Conservation (phyloP, 2,329 filamentous ascomycete genomes). For the Neofusicoccum ribis region DNA sequence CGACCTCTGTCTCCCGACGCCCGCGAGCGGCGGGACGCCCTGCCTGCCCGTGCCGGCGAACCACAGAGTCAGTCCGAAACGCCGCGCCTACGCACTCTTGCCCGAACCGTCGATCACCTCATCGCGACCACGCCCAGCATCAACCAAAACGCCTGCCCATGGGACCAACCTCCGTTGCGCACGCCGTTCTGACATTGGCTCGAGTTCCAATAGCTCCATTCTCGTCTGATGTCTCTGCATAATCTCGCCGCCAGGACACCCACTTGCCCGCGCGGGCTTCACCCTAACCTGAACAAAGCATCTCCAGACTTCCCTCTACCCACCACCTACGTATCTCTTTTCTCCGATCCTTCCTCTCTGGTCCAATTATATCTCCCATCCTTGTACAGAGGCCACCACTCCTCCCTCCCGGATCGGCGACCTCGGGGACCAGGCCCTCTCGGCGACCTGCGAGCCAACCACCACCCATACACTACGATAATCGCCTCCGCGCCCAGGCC, state of each 20-base stretch:
- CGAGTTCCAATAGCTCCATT: background rate
- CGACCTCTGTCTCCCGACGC: background rate
- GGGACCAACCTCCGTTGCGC: background rate
- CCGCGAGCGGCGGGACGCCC: background rate
- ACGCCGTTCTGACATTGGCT: background rate
- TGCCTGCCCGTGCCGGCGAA: background rate
- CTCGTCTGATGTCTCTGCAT: background rate
- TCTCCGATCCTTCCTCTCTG: background rate
- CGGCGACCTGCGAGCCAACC: conserved; percentile 11
- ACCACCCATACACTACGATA: conserved; percentile 1
- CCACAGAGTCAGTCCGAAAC: background rate
- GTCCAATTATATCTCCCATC: background rate
- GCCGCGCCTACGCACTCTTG: background rate
- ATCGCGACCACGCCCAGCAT: background rate
- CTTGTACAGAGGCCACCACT: background rate
- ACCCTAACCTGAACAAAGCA: background rate
- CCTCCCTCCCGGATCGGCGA: background rate
- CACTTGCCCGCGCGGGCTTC: background rate
- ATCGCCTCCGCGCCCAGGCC: background rate
- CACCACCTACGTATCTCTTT: background rate
- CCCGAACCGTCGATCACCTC: background rate
- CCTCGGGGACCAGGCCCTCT: background rate
- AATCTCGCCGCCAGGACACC: no score
- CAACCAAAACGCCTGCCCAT: background rate
- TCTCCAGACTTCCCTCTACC: background rate